Percentiles rank a stretch among this genome's conserved stretches.
Evolutionary conservation across 208 protist species (phyloP).

Genomic region (Leishmania amazonensis): DNA sequence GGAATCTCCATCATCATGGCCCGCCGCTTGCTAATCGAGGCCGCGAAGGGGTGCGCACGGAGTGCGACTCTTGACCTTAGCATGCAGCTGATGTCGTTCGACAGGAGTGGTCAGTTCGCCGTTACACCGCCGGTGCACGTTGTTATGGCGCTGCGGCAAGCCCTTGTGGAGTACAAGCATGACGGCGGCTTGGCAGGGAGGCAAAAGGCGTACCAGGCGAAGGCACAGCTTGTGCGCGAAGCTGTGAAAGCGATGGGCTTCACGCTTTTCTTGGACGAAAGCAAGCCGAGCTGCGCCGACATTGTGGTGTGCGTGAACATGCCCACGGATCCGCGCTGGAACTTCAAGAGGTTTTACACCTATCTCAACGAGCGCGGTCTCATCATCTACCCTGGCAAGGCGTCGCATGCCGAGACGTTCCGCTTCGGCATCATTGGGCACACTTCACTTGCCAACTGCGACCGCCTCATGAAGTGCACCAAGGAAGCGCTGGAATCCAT

Average conservation of each 20-base stretch:
- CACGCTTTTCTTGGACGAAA: constrained; percentile 66
- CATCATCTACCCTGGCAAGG: constrained; percentile 88
- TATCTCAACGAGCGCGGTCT: constrained; percentile 71
- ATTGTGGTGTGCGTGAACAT: constrained; percentile 87
- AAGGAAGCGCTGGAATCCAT: constrained; percentile 57
- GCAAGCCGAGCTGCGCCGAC: constrained; percentile 60
- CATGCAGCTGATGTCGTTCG: constrained; percentile 60
- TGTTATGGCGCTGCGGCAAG: constrained; percentile 80
- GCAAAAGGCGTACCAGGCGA: constrained; percentile 51
- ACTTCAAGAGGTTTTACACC: constrained; percentile 89
- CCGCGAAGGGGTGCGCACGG: constrained; percentile 56
- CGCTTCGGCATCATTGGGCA: constrained; percentile 88
- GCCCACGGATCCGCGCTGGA: constrained; percentile 73
- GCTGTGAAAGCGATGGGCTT: constrained; percentile 78
- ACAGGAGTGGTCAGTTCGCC: constrained; percentile 73
- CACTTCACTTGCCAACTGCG: constrained; percentile 50
- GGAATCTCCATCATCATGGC: constrained; percentile 79
- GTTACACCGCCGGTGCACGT: constrained; percentile 86
- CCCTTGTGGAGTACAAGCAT: constrained; percentile 68
- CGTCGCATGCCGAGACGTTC: constrained; percentile 85
- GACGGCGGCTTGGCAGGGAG: constrained; percentile 71
- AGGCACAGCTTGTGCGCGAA: constrained; percentile 53
- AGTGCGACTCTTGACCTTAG: constrained; percentile 75
- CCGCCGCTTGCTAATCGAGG: constrained; percentile 40
- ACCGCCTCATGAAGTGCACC: constrained; percentile 50